A percentile compares a stretch with the other conserved stretches of the same genome.
Evolutionary conservation across 257 asterid species (phyloP).

Genomic region (Jacaranda mimosifolia): DNA sequence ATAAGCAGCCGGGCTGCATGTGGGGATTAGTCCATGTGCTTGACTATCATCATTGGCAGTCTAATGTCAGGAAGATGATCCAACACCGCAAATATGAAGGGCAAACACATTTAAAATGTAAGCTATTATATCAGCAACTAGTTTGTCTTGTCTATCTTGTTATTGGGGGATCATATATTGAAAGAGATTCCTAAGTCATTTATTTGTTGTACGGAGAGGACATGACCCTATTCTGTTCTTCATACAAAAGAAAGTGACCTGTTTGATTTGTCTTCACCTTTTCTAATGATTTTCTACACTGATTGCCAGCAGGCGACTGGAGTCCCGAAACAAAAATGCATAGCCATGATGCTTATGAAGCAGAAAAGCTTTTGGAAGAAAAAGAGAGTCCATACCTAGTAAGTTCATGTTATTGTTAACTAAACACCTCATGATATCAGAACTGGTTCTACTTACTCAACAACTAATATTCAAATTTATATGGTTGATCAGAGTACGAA

Average conservation of each 20-base stretch:
- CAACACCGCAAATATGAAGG: slow-evolving; percentile 41
- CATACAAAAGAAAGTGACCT: neutral
- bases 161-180: neutral
- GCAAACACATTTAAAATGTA: slow-evolving; percentile 41
- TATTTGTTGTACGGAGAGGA: neutral
- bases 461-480: slow-evolving; percentile 19
- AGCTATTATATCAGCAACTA: neutral
- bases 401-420: slow-evolving; percentile 27
- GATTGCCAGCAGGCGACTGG: slow-evolving; percentile 39
- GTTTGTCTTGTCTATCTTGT: neutral
- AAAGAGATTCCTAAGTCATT: neutral
- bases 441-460: neutral
- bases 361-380: slow-evolving; percentile 47
- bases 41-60: slow-evolving; percentile 66
- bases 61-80: slow-evolving; percentile 50
- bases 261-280: neutral
- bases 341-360: slow-evolving; percentile 44
- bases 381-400: slow-evolving; percentile 51
- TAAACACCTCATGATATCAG: neutral
- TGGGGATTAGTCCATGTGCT: slow-evolving; percentile 71
- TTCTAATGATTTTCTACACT: neutral
- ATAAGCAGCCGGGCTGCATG: slow-evolving; percentile 60
- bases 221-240: too few species aligned
- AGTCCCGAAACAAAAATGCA: slow-evolving; percentile 35
- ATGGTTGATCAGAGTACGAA: slow-evolving; percentile 48